Percentiles rank a stretch among this genome's conserved stretches.
Conservation (phyloP, 352 stramenopile species). For the Pythium vanterpoolii region DNA sequence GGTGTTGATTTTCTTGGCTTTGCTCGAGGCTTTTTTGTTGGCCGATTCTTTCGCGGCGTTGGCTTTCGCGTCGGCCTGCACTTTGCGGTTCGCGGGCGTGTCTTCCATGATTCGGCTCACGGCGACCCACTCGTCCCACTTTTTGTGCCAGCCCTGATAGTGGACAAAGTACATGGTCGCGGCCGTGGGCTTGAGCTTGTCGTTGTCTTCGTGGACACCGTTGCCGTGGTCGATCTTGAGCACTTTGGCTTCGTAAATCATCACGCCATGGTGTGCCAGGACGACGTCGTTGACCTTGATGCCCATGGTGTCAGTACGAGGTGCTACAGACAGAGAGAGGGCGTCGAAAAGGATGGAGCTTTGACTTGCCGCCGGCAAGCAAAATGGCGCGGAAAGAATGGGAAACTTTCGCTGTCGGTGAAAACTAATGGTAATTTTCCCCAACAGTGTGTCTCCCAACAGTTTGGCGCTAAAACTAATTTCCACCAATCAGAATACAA, state of each 20-base stretch:
- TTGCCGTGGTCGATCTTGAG: conserved; percentile 76
- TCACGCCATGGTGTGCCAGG: conserved; percentile 73
- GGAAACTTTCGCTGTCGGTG: background rate
- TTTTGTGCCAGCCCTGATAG: conserved; percentile 90
- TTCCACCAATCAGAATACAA: background rate
- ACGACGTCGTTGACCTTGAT: conserved; percentile 71
- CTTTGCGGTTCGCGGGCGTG: conserved; percentile 44
- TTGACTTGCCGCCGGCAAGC: background rate
- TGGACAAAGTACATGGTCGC: conserved; percentile 85
- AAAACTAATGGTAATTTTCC: background rate
- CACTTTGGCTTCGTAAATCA: conserved; percentile 87
- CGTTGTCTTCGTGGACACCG: conserved; percentile 37
- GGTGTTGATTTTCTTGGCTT: conserved; percentile 70
- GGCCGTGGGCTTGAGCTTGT: conserved; percentile 26
- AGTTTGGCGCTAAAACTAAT: background rate
- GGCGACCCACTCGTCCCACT: conserved; percentile 90
- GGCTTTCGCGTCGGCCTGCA: conserved; percentile 52
- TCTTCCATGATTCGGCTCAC: conserved; percentile 70
- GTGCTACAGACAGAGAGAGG: background rate
- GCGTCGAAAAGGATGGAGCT: background rate
- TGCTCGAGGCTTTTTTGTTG: conserved; percentile 22
- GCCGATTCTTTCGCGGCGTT: conserved; percentile 18
- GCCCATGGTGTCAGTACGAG: conserved; percentile 27
- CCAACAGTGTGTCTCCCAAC: background rate
- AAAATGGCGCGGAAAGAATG: background rate